Evolutionary conservation across 2,329 filamentous ascomycete species (phyloP), one percentile per base, ranked within the genome.

Genomic region (Macrophomina tecta): DNA sequence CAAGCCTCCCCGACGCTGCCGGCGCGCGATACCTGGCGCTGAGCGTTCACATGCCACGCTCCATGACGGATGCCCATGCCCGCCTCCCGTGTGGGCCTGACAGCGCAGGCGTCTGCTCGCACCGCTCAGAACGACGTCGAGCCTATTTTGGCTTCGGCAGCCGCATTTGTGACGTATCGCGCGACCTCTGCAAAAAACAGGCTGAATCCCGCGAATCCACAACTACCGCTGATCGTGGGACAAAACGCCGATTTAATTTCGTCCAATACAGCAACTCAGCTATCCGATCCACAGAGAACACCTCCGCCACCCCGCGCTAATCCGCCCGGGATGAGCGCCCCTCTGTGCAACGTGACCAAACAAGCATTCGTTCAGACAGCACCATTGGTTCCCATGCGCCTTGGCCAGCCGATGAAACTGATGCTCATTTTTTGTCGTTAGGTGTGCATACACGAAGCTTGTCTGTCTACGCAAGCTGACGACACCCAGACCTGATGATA

Each of bases 401-500:
- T 12, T 55, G 30, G 63, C 63, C 64, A 62, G 56, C 64, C 64
- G 49, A 61, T 52, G 48, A 49, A 66, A 66, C 45, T 66, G 64
- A 66, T 61, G 55, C 64, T 66, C 46, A 65, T 66, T 66, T 66
- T 66, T 67, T 58, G 52, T 67, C 58, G 63, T 67, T 38, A 58
- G 61, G 65, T 65, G 53, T 68, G 61, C 61, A 61, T 68, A 65
- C 62, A 68, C 53, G 46, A 36, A 51, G 62, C 66, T 65, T 53
- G 36, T 40, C 49, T 42, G 34, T 65, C 61, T 60, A 65, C 36
- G 56, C 67, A 62, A 66, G 67, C 67, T 64, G 66, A 36, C 67
- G 66, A 67, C 67, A 55, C 65, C 64, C 56, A 52, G 64, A 66
- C 64, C 56, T 66, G 42, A 52, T 65, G 63, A 66, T 66, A 66